Evolutionary conservation across 371 early-diverging fungal species (phyloP).

Genomic region (Mortierella sp.): DNA sequence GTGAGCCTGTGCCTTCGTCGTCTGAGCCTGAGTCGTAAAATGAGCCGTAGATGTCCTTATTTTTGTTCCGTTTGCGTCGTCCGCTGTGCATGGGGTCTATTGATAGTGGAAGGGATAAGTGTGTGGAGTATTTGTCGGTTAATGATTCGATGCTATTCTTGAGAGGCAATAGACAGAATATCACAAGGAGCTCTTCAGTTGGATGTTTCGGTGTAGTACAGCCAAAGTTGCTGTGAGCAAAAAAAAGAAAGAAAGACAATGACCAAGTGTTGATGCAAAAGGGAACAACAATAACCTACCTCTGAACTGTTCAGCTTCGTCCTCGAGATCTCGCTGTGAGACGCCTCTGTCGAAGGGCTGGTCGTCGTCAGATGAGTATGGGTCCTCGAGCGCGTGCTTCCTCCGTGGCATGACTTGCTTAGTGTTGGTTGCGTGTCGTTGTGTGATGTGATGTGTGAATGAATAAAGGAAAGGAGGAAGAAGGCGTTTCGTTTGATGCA

Average conservation of each 20-base stretch:
- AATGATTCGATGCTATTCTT: slow-evolving; percentile 15
- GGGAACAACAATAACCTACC: slow-evolving; percentile 17
- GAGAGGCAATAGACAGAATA: slow-evolving; percentile 1
- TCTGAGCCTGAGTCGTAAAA: slow-evolving; percentile 39
- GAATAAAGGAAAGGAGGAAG: not conserved
- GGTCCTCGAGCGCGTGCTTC: slow-evolving; percentile 35
- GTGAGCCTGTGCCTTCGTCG: slow-evolving; percentile 21
- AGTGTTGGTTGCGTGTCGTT: not conserved
- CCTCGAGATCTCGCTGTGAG: slow-evolving; percentile 41
- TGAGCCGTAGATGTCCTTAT: slow-evolving; percentile 42
- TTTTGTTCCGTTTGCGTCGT: slow-evolving; percentile 45
- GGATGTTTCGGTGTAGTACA: not conserved
- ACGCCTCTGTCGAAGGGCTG: slow-evolving; percentile 35
- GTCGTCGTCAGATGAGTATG: slow-evolving; percentile 45
- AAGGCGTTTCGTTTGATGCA: not conserved
- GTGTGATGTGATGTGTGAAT: not conserved
- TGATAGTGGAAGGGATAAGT: not conserved
- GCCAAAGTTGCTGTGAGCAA: not conserved
- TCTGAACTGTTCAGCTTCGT: slow-evolving; percentile 40
- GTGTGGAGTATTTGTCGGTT: slow-evolving; percentile 9
- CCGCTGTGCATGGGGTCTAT: slow-evolving; percentile 32
- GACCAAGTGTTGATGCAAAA: not conserved
- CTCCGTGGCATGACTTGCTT: slow-evolving; percentile 30
- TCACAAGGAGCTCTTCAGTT: not conserved
- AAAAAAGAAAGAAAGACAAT: not conserved